Percentiles rank a stretch among this genome's conserved stretches.
phyloP scores from a whole-genome alignment of 192 early-diverging fungal genomes.

The Coemansia sp. region DNA sequence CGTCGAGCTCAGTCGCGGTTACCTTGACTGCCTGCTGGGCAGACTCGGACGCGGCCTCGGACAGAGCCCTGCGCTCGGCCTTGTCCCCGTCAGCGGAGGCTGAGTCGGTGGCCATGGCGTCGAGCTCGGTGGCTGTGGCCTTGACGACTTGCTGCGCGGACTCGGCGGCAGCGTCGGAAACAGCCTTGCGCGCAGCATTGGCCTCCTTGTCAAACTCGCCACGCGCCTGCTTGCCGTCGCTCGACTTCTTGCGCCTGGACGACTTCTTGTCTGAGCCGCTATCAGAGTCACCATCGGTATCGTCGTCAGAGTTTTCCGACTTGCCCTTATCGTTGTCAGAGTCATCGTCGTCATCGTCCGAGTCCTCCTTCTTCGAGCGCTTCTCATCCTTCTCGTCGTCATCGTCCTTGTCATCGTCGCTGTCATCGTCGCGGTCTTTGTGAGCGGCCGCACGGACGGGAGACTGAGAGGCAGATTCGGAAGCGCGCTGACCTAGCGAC shows the following conservation, averaged over 20 bases:
- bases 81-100: slow-evolving; percentile 17
- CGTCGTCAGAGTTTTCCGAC: slow-evolving; percentile 6
- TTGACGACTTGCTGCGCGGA: slow-evolving; percentile 36
- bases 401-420: background rate
- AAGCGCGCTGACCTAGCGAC: background rate
- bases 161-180: slow-evolving; percentile 39
- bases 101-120: background rate
- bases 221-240: background rate
- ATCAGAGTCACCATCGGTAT: slow-evolving; percentile 10
- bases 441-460: background rate
- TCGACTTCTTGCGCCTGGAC: background rate
- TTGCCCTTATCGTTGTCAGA: slow-evolving; percentile 21
- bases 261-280: slow-evolving; percentile 16
- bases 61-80: slow-evolving; percentile 33
- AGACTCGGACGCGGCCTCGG: slow-evolving; percentile 45
- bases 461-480: background rate
- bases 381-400: background rate
- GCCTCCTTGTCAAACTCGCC: slow-evolving; percentile 2
- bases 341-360: slow-evolving; percentile 21
- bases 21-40: slow-evolving; percentile 30
- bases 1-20: slow-evolving; percentile 24
- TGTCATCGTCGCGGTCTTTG: slow-evolving; percentile 10
- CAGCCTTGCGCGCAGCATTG: slow-evolving; percentile 20
- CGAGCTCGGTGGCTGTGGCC: slow-evolving; percentile 25
- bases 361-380: background rate